Conservation (phyloP, 2,329 filamentous ascomycete genomes). For the Colletotrichum paranaense region DNA sequence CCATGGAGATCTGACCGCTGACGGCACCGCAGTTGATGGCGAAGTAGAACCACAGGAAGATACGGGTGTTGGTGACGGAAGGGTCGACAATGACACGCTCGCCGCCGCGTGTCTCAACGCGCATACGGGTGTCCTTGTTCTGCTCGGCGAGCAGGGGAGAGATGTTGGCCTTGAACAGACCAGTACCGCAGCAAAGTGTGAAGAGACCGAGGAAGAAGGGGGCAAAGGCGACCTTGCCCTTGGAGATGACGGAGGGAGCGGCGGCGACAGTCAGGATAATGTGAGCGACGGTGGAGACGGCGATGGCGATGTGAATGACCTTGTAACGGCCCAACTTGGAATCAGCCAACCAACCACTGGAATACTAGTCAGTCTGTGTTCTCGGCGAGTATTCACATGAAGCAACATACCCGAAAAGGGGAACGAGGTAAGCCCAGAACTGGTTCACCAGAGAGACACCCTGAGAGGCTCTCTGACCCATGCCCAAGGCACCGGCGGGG, state of each 20-base stretch:
- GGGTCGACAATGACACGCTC: slow-evolving; percentile 79
- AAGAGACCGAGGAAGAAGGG: slow-evolving; percentile 76
- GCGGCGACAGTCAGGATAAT: slow-evolving; percentile 74
- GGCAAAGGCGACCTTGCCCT: slow-evolving; percentile 67
- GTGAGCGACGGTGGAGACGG: slow-evolving; percentile 74
- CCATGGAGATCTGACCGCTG: slow-evolving; percentile 71
- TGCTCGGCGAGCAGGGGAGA: slow-evolving; percentile 79
- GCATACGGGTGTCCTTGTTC: slow-evolving; percentile 68
- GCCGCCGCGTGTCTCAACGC: slow-evolving; percentile 66
- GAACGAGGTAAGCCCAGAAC: slow-evolving; percentile 72
- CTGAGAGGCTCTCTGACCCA: slow-evolving; percentile 67
- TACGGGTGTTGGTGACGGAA: slow-evolving; percentile 73
- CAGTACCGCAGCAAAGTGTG: slow-evolving; percentile 71
- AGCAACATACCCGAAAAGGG: slow-evolving; percentile 61
- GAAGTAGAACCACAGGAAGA: slow-evolving; percentile 72
- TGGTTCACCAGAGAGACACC: slow-evolving; percentile 64
- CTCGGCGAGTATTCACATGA: background rate
- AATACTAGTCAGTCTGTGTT: background rate
- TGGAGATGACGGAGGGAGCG: slow-evolving; percentile 70
- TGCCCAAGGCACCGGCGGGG: slow-evolving; percentile 64
- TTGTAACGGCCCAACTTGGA: slow-evolving; percentile 79
- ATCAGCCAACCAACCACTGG: slow-evolving; percentile 69
- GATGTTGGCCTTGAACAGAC: slow-evolving; percentile 86
- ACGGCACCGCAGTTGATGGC: slow-evolving; percentile 75
- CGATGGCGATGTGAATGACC: slow-evolving; percentile 77